Percentiles rank a stretch among this genome's conserved stretches.
phyloP scores from a whole-genome alignment of 2,329 filamentous ascomycete species.

The Penicillium capsulatum region DNA sequence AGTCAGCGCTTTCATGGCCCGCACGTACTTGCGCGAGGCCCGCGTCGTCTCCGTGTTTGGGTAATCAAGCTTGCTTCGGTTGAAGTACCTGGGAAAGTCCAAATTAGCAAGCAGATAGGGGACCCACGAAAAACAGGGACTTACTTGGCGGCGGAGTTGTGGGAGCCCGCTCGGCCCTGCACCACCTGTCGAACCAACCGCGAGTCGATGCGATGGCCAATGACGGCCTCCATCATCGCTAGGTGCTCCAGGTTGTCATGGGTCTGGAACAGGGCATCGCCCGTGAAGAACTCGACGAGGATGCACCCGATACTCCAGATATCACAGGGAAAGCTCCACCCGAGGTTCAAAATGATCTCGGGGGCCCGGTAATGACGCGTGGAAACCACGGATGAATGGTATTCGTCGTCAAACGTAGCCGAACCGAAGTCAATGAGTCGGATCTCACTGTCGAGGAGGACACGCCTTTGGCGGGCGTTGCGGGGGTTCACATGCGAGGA shows the following conservation, averaged over 20 bases:
- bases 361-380: slow-evolving; percentile 64
- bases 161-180: slow-evolving; percentile 44
- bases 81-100: slow-evolving; percentile 50
- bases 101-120: slow-evolving; percentile 22
- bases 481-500: slow-evolving; percentile 57
- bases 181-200: slow-evolving; percentile 53
- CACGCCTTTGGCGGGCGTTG: slow-evolving; percentile 58
- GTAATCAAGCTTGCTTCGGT: slow-evolving; percentile 56
- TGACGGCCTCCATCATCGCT: slow-evolving; percentile 65
- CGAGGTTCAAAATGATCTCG: slow-evolving; percentile 64
- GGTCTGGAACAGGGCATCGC: slow-evolving; percentile 64
- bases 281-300: slow-evolving; percentile 64
- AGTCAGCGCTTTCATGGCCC: slow-evolving; percentile 61
- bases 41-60: slow-evolving; percentile 60
- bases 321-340: slow-evolving; percentile 65
- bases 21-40: slow-evolving; percentile 62
- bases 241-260: slow-evolving; percentile 66
- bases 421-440: slow-evolving; percentile 65
- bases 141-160: slow-evolving; percentile 55
- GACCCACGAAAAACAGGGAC: slow-evolving; percentile 16
- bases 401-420: slow-evolving; percentile 65
- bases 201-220: slow-evolving; percentile 53
- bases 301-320: slow-evolving; percentile 69
- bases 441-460: slow-evolving; percentile 62
- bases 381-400: slow-evolving; percentile 64